Base-by-base conservation (phyloP, 768 basidiomycete genomes). In the Neoboletus subvelutipes region DNA sequence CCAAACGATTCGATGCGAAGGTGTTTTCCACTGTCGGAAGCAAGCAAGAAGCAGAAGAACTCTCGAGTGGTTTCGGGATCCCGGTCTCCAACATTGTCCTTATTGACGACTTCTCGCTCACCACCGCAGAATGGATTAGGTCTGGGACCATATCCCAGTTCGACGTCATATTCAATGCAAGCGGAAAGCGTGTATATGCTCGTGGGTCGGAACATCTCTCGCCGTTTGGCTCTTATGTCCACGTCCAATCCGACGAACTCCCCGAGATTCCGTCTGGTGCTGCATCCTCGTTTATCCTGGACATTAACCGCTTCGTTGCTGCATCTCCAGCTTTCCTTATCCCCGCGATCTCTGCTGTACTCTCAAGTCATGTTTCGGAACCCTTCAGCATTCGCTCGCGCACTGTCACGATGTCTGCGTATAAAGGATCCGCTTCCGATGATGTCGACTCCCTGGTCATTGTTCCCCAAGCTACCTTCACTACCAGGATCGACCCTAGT, bases 111-210 rank as follows among this genome's bases (percentile, higher is more conserved):
- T 56, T 65, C 41, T 29, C 43, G 5, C 40, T 62, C 42, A 56
- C 45, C 2, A 10, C 34, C 0, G 17, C 53, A 10, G 54, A 50
- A 13, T 67, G 66, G 66, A 40, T 59, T 10, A 58, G 54, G 42
- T 55, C 61, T 11, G 59, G 64, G 24, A 22, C 37, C 2, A 6
- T 65, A 9, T 54, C 59, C 29, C 52, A 60, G 9, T 68, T 67
- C 48, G 66, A 67, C 15, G 47, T 69, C 41, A 56, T 71, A 29
- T 66, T 71, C 58, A 71, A 71, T 28, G 46, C 50, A 18, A 34
- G 70, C 7, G 58, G 63, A 28, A 61, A 49, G 26, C 54, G 36
- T 6, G 40, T 36, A 15, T 68, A 60, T 24, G 53, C 67, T 20
- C 55, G 50, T 24, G 67, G 63, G 3, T 43, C 33, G 1, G 62